These are phyloP conservation scores for Claviceps humidiphila DNA, from an alignment of 2,329 filamentous ascomycete genomes.

Conservation along the genomic window DNA sequence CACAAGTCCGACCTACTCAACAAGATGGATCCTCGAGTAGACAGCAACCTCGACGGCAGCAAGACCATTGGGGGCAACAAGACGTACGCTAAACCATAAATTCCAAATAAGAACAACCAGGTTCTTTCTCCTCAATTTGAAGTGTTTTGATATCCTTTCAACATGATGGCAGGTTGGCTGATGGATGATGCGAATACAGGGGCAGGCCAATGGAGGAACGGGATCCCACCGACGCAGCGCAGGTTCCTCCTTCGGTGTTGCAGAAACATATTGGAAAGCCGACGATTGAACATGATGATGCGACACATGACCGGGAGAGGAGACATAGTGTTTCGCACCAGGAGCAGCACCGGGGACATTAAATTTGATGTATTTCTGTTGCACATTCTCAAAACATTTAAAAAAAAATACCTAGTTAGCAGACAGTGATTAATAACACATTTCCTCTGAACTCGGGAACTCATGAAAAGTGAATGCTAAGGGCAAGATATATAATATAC, in stretches of 20 bases:
- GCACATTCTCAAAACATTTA: no score
- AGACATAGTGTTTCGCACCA: slow-evolving; percentile 36
- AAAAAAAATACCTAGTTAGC: no score
- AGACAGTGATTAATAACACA: no score
- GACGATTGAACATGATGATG: slow-evolving; percentile 30
- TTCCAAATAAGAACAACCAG: slow-evolving; percentile 7
- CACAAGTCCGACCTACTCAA: slow-evolving; percentile 41
- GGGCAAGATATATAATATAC: no score
- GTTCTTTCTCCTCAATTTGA: neutral
- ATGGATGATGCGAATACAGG: neutral
- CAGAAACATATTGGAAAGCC: slow-evolving; percentile 33
- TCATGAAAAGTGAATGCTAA: no score
- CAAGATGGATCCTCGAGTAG: slow-evolving; percentile 42
- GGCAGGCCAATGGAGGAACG: slow-evolving; percentile 10
- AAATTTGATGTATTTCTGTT: slow-evolving; percentile 10
- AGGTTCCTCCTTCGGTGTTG: slow-evolving; percentile 43
- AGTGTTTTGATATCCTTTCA: no score
- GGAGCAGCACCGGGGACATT: slow-evolving; percentile 35
- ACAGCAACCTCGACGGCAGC: slow-evolving; percentile 40
- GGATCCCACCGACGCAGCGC: slow-evolving; percentile 42
- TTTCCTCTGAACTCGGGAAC: no score
- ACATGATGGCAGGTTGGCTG: neutral
- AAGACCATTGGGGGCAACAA: slow-evolving; percentile 42
- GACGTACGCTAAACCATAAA: slow-evolving; percentile 25
- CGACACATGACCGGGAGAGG: slow-evolving; percentile 27